Conservation (phyloP, 169 alveolate species). For the Plasmodium vivax region DNA sequence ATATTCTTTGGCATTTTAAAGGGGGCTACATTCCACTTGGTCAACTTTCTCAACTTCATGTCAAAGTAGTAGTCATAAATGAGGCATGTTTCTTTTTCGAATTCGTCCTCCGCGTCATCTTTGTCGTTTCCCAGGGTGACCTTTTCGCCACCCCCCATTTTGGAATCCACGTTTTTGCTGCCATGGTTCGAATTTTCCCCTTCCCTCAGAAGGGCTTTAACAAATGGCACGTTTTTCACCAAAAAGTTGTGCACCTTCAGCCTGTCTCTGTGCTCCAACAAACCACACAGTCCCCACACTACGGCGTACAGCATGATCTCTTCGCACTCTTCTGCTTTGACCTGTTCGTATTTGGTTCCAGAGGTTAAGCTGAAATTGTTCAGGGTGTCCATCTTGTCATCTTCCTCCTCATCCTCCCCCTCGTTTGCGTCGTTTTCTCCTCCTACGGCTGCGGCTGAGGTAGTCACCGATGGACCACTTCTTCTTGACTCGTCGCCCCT, state of each 20-base stretch:
- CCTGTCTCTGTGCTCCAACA: conserved; percentile 43
- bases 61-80: conserved; percentile 73
- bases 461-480: background rate
- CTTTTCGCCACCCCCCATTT: conserved; percentile 75
- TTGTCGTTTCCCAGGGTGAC: conserved; percentile 85
- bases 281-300: conserved; percentile 74
- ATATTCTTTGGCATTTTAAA: conserved; percentile 89
- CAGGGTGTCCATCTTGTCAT: conserved; percentile 17
- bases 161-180: background rate
- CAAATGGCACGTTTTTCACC: conserved; percentile 40
- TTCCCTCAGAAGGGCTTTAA: background rate
- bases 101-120: conserved; percentile 88
- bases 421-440: background rate
- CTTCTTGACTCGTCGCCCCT: background rate
- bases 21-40: conserved; percentile 89
- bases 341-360: conserved; percentile 43
- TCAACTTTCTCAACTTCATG: conserved; percentile 84
- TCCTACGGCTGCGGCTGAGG: background rate
- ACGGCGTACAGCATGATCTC: conserved; percentile 64
- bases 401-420: conserved; percentile 19
- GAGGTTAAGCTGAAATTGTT: background rate
- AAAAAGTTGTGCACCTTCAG: conserved; percentile 60
- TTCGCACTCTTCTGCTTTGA: conserved; percentile 73
- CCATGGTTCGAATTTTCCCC: background rate
- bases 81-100: conserved; percentile 78